Evolutionary conservation across 2,329 filamentous ascomycete genomes (phyloP).

Genomic region (Microthyrium microscopicum): DNA sequence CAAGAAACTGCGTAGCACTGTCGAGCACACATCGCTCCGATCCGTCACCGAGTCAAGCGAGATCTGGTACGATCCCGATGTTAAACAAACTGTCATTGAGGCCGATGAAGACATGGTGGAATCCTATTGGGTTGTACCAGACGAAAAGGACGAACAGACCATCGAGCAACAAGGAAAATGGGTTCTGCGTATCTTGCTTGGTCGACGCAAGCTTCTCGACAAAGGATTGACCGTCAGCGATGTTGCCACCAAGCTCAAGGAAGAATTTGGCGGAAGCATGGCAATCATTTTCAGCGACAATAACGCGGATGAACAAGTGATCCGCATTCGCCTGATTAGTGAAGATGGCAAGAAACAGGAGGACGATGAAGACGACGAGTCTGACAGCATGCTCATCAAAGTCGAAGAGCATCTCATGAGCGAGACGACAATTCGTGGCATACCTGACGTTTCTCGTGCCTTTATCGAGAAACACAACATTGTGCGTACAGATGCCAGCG

Average conservation of each 20-base stretch:
- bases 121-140: conserved; percentile 88
- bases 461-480: conserved; percentile 75
- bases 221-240: conserved; percentile 86
- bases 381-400: conserved; percentile 84
- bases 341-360: conserved; percentile 33
- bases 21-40: conserved; percentile 87
- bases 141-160: conserved; percentile 51
- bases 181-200: conserved; percentile 84
- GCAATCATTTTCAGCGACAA: conserved; percentile 95
- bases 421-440: conserved; percentile 77
- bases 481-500: conserved; percentile 51
- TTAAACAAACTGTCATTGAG: conserved; percentile 68
- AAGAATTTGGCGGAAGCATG: conserved; percentile 69
- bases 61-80: conserved; percentile 92
- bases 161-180: conserved; percentile 64
- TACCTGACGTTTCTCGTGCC: conserved; percentile 72
- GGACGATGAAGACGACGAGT: conserved; percentile 63
- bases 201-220: conserved; percentile 86
- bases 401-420: conserved; percentile 85
- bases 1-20: conserved; percentile 70
- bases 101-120: conserved; percentile 89
- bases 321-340: conserved; percentile 72
- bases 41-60: conserved; percentile 85
- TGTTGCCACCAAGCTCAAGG: conserved; percentile 77
- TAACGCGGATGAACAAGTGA: conserved; percentile 88